A percentile compares a stretch with the other conserved stretches of the same genome.
Conservation (phyloP, 352 stramenopile genomes). For the Stramenopiles sp. region DNA sequence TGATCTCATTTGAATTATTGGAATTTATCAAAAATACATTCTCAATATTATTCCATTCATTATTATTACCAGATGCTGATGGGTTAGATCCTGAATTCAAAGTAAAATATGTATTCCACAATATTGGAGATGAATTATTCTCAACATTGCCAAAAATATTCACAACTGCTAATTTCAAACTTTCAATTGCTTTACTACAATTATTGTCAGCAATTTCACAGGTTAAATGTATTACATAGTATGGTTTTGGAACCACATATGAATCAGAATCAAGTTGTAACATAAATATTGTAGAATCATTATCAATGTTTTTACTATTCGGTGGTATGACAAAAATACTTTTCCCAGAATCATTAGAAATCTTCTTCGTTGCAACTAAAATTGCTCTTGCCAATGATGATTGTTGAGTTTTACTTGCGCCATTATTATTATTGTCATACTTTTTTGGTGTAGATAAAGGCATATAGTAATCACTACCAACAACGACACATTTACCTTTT, state of each 20-base stretch:
- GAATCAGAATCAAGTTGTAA: slow-evolving; percentile 41
- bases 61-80: background rate
- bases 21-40: slow-evolving; percentile 19
- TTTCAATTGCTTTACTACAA: slow-evolving; percentile 19
- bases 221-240: slow-evolving; percentile 39
- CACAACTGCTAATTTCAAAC: slow-evolving; percentile 29
- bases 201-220: slow-evolving; percentile 30
- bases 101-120: background rate
- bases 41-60: slow-evolving; percentile 16
- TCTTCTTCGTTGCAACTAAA: slow-evolving; percentile 29
- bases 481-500: background rate
- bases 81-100: background rate
- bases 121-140: too few species aligned
- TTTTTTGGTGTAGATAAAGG: background rate
- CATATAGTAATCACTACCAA: background rate
- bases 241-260: slow-evolving; percentile 35
- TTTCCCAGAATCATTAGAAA: slow-evolving; percentile 28
- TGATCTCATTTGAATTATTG: background rate
- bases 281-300: slow-evolving; percentile 39
- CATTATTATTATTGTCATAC: background rate
- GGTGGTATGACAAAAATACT: slow-evolving; percentile 43
- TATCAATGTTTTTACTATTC: slow-evolving; percentile 29
- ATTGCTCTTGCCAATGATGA: slow-evolving; percentile 34
- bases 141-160: slow-evolving; percentile 11
- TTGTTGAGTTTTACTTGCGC: slow-evolving; percentile 16